phyloP scores from a whole-genome alignment of 495 filamentous ascomycete genomes.

The Aspergillus haitiensis region DNA sequence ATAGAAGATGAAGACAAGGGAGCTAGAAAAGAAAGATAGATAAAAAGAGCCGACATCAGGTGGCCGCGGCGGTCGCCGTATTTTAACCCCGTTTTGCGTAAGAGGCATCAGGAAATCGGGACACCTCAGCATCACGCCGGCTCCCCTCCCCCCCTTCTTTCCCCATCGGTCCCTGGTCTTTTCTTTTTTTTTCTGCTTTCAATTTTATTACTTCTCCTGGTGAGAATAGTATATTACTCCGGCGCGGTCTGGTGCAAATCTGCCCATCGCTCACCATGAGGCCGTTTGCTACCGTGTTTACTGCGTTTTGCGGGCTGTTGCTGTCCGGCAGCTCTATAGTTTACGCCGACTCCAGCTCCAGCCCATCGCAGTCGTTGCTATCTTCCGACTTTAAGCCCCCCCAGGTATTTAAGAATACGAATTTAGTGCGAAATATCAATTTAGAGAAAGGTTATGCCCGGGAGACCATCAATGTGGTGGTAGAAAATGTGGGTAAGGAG shows the following conservation, averaged over 20 bases:
- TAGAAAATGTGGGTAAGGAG: conserved; percentile 78
- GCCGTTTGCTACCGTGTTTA: conserved; percentile 40
- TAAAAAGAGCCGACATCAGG: conserved; percentile 30
- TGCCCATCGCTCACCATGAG: conserved; percentile 41
- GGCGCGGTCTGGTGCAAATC: conserved; percentile 28
- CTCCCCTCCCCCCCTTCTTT: conserved; percentile 19
- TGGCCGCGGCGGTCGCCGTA: conserved; percentile 45
- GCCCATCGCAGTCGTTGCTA: conserved; percentile 47
- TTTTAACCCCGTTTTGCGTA: conserved; percentile 13
- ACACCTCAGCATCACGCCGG: conserved; percentile 47
- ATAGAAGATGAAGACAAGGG: conserved; percentile 15
- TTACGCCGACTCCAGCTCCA: conserved; percentile 38
- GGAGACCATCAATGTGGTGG: conserved; percentile 87
- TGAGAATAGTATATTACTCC: conserved; percentile 31
- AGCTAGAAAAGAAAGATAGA: conserved; percentile 19
- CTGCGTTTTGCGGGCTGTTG: conserved; percentile 42
- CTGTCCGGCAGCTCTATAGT: conserved; percentile 35
- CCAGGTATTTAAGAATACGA: conserved; percentile 86
- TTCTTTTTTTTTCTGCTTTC: conserved; percentile 19
- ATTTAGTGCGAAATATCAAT: conserved; percentile 85
- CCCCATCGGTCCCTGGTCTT: conserved; percentile 9
- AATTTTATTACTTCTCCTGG: conserved; percentile 23
- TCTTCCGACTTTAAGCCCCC: conserved; percentile 78
- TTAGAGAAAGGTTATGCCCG: conserved; percentile 87
- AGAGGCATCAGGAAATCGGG: conserved; percentile 31